Evolutionary conservation across 345 rosid genomes (phyloP), one percentile per base, ranked within the genome.

Genomic region (Populus tremula): DNA sequence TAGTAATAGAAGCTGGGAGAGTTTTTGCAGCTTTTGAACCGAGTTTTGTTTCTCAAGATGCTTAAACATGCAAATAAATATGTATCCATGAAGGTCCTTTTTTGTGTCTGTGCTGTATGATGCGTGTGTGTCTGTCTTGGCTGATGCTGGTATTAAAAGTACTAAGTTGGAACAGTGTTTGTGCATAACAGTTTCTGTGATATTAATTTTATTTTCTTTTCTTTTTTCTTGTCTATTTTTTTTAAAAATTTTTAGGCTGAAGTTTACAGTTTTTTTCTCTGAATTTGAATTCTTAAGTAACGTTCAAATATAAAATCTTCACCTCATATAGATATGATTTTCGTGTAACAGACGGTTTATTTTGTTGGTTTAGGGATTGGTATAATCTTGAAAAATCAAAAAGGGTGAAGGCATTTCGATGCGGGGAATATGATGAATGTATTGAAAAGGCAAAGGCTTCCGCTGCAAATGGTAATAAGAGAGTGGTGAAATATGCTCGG

Each of bases 331-430:
- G 53, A 4, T 53, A 54, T 72, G 31, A 50, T 29, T 54, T 77
- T 76, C 61, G 67, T 79, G 6, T 81, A 71, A 56, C 36, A 53
- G 20, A 29, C 2, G 23, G 12, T 27, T 68, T 41, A 12, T n/a
- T 68, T 77, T 74, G 49, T 85, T 85, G 76, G 43, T 82, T 16
- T 72, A 96, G 98, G 88, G 99, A 94, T 74, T 96, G 98, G 98
- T 94, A 96, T 86, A 84, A 89, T 85, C 96, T 96, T 73, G 99
- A 96, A 74, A 93, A 91, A 76, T 94, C 98, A 10, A 94, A 94
- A 89, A 85, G 88, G 74, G 98, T 96, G 80, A 96, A 96, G 90
- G 91, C 97, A 2, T 96, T 96, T 84, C 97, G 99, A 21, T 96
- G 99, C 82, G 98, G 96, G 75, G 99, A 94, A 70, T 96, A 92